Evolutionary conservation across 306 rosid species (phyloP).

Genomic region (Begonia peltatifolia): DNA sequence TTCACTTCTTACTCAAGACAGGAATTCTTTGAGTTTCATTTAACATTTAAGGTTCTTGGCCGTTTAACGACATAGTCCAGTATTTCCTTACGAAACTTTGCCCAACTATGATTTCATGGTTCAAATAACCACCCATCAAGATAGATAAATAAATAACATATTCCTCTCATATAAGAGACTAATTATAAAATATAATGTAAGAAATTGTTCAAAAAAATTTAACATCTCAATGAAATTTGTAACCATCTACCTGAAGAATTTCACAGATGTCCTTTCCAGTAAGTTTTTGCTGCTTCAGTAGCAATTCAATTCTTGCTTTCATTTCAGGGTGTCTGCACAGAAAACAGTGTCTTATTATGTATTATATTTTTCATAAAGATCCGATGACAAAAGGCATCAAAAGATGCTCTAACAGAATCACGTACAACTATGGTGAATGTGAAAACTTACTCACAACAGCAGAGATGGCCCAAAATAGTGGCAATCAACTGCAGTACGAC

Average conservation of each 20-base stretch:
- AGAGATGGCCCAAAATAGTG: conserved; percentile 77
- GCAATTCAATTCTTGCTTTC: conserved; percentile 80
- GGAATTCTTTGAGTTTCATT: too few relatives aligned
- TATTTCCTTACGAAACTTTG: too few relatives aligned
- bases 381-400: too few relatives aligned
- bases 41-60: too few relatives aligned
- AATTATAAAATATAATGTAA: neutral
- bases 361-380: too few relatives aligned
- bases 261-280: conserved; percentile 50
- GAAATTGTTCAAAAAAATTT: neutral
- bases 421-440: neutral
- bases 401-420: too few relatives aligned
- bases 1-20: too few relatives aligned
- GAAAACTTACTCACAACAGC: conserved; percentile 86
- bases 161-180: too few relatives aligned
- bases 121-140: neutral
- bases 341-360: conserved; percentile 9
- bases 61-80: too few relatives aligned
- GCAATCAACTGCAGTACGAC: conserved; percentile 68
- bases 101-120: neutral
- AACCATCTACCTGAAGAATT: conserved; percentile 57
- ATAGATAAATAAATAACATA: neutral
- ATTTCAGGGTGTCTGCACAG: conserved; percentile 55
- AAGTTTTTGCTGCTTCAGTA: conserved; percentile 85
- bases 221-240: neutral